Base-by-base conservation (phyloP, 306 rosid genomes). In the Alnus rubra region DNA sequence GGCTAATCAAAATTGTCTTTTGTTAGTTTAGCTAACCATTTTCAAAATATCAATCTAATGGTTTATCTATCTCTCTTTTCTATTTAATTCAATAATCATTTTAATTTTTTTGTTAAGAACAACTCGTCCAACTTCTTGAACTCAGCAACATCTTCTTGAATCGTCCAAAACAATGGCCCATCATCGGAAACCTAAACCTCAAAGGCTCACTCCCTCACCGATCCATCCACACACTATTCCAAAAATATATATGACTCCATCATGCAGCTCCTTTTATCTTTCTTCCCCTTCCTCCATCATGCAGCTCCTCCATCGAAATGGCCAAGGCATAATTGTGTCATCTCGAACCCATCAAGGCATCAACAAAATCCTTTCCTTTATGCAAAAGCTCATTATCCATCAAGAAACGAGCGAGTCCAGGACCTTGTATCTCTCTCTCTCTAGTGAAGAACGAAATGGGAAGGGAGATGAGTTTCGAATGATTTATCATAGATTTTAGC, bases 101-200 rank as follows among this genome's bases (percentile, higher is more conserved):
- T 23, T 23, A 23, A 23, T 23, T 23, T 23, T 23, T 23, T 23
- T 23, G 28, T 23, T 23, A 23, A 23, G 28, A 23, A 23, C 28
- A 23, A 23, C 28, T 23, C 28, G 28, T 23, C 28, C 28, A 23
- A 23, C 28, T 23, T 23, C 28, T 23, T 23, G 28, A 0, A 23
- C 28, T 23, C 28, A 23, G 28, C 28, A 23, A 23, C 28, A 23
- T 23, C 28, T 23, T 23, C 28, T 23, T 23, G 28, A 23, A 23
- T 23, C 28, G 28, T 23, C 28, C 28, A 73, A 90, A 81, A 59
- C 88, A 94, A 2, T 92, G 97, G 98, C 98, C 96, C 48, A 65
- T 94, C 4, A 86, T 94, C 44, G 97, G 98, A 30, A 94, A 92
- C 84, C 94, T 92, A n/a, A 81, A 94, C 76, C 86, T 94, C 14